Conservation (phyloP, 2,329 filamentous ascomycete species). For the Sclerotiophoma versabilis region DNA sequence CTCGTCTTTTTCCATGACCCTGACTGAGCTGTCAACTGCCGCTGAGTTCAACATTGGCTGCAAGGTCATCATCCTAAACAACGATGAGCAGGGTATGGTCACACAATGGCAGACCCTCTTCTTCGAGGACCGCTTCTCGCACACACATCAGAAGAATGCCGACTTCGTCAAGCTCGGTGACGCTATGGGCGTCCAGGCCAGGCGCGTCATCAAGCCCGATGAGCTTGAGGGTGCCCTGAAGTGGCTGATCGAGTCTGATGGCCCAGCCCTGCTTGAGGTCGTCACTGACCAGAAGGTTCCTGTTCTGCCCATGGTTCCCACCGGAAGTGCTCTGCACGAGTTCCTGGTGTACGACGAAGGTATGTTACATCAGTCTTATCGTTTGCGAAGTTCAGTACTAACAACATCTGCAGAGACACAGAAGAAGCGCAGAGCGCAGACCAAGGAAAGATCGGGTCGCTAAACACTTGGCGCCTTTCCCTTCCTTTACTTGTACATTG, state of each 20-base stretch:
- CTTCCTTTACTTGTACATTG: slow-evolving; percentile 17
- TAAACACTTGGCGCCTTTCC: slow-evolving; percentile 13
- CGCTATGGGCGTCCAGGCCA: slow-evolving; percentile 84
- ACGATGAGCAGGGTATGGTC: slow-evolving; percentile 98
- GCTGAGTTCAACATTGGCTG: slow-evolving; percentile 96
- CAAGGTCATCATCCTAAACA: slow-evolving; percentile 95
- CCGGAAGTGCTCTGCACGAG: slow-evolving; percentile 85
- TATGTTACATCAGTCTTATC: slow-evolving; percentile 52
- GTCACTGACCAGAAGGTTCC: slow-evolving; percentile 89
- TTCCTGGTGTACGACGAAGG: slow-evolving; percentile 87
- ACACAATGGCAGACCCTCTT: slow-evolving; percentile 99
- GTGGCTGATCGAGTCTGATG: slow-evolving; percentile 85
- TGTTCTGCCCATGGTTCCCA: slow-evolving; percentile 97
- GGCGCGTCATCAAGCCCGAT: slow-evolving; percentile 74
- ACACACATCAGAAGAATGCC: slow-evolving; percentile 95
- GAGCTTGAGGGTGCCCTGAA: slow-evolving; percentile 80
- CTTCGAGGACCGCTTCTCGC: slow-evolving; percentile 90
- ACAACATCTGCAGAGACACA: slow-evolving; percentile 23
- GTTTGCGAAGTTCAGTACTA: slow-evolving; percentile 2
- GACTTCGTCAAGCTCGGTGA: slow-evolving; percentile 93
- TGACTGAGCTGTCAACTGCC: slow-evolving; percentile 92
- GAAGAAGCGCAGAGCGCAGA: slow-evolving; percentile 42
- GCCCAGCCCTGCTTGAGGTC: slow-evolving; percentile 92
- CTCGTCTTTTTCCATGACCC: slow-evolving; percentile 98
- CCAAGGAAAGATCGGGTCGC: slow-evolving; percentile 38